Conservation (phyloP, 257 asterid genomes). For the Solanum clarkiae region DNA sequence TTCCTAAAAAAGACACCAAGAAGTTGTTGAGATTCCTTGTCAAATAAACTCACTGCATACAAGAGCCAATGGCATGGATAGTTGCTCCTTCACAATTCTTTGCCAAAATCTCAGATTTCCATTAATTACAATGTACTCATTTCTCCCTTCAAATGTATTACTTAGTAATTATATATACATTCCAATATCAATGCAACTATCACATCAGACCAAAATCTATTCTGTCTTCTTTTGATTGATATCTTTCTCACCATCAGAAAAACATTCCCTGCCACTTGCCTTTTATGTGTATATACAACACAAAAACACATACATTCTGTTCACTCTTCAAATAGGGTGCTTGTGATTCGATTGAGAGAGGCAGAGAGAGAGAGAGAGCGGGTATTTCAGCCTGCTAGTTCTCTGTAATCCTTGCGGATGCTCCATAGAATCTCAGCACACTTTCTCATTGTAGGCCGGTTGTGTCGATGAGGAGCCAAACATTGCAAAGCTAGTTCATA, state of each 20-base stretch:
- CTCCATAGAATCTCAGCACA: slow-evolving; percentile 86
- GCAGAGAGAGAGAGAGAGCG: background rate
- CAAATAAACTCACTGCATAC: background rate
- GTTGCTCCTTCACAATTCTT: background rate
- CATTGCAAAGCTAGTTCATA: slow-evolving; percentile 61
- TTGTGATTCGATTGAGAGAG: background rate
- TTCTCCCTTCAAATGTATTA: background rate
- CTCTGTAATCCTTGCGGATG: slow-evolving; percentile 65
- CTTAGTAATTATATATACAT: background rate
- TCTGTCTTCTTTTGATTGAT: background rate
- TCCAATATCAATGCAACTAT: background rate
- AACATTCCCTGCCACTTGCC: background rate
- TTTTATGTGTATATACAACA: background rate
- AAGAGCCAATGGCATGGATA: background rate
- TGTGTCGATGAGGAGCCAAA: slow-evolving; percentile 56
- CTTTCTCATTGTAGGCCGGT: slow-evolving; percentile 77
- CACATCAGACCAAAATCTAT: background rate
- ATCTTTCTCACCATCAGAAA: background rate
- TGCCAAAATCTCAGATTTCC: background rate
- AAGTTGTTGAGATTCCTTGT: background rate
- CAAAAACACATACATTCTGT: background rate
- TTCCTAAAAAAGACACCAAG: background rate
- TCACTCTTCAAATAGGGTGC: slow-evolving; percentile 4
- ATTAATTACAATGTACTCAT: background rate
- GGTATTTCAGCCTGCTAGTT: slow-evolving; percentile 19